Conservation (phyloP, 2,329 filamentous ascomycete genomes). For the Calonectria honghensis region DNA sequence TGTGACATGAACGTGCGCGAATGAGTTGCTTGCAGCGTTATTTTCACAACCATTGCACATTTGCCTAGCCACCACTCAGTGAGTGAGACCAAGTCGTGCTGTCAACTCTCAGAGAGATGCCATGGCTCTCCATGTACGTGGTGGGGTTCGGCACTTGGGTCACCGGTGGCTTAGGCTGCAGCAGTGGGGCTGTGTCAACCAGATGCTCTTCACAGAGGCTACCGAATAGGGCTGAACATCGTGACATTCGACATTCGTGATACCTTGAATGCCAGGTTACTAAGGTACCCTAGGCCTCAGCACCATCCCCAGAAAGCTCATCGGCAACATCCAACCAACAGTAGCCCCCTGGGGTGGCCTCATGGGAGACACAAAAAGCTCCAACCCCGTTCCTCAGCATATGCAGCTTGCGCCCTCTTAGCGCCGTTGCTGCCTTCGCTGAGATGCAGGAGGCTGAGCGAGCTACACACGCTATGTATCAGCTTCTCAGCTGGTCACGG, state of each 20-base stretch:
- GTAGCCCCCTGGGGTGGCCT: not conserved
- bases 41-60: not conserved
- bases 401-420: not conserved
- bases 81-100: not conserved
- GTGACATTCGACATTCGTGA: not conserved
- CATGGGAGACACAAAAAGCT: not conserved
- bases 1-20: not conserved
- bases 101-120: not conserved
- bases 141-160: not conserved
- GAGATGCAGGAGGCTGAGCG: not conserved
- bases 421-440: slow-evolving; percentile 8
- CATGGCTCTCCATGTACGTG: not conserved
- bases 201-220: not conserved
- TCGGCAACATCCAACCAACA: not conserved
- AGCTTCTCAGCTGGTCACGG: not conserved
- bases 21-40: not conserved
- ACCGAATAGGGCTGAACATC: not conserved
- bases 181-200: not conserved
- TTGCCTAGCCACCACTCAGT: not conserved
- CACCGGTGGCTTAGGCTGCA: slow-evolving; percentile 13
- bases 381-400: not conserved
- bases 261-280: not conserved
- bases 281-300: not conserved
- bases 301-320: not conserved
- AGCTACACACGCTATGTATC: not conserved